phyloP scores from a whole-genome alignment of 164 flowering plant genomes.

The Berberis vulgaris region DNA sequence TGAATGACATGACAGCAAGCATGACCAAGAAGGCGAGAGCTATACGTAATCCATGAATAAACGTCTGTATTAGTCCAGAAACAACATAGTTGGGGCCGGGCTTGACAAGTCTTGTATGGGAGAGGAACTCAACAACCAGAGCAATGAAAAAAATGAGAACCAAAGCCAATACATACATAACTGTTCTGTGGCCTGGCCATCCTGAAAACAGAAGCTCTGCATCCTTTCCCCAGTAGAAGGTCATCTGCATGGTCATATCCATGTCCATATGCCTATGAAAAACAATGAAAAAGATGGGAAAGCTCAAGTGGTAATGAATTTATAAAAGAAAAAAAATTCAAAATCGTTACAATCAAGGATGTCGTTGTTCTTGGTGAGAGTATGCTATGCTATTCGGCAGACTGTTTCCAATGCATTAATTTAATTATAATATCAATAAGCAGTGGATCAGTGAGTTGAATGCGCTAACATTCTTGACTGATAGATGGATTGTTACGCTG shows the following conservation, averaged over 20 bases:
- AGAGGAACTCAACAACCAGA: constrained; percentile 26
- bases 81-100: constrained; percentile 9
- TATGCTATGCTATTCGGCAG: no score
- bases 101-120: constrained; percentile 8
- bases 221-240: constrained; percentile 17
- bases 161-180: constrained; percentile 30
- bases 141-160: constrained; percentile 19
- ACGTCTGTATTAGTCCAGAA: constrained; percentile 1
- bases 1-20: constrained; percentile 36
- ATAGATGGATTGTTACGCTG: no score
- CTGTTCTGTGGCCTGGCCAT: constrained; percentile 22
- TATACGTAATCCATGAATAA: constrained; percentile 17
- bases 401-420: no score
- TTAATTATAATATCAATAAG: no score
- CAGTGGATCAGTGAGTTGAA: no score
- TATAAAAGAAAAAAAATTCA: no score
- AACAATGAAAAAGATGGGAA: no score
- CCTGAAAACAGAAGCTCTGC: constrained; percentile 19
- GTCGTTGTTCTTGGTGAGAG: no score
- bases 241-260: constrained; percentile 10
- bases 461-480: no score
- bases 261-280: neutral
- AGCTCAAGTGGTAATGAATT: no score
- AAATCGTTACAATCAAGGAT: no score
- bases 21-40: constrained; percentile 31